Percentiles rank a stretch among this genome's conserved stretches.
These are phyloP conservation scores for Beta lomatogona DNA, from an alignment of 179 eudicot genomes.

Conservation along the genomic window DNA sequence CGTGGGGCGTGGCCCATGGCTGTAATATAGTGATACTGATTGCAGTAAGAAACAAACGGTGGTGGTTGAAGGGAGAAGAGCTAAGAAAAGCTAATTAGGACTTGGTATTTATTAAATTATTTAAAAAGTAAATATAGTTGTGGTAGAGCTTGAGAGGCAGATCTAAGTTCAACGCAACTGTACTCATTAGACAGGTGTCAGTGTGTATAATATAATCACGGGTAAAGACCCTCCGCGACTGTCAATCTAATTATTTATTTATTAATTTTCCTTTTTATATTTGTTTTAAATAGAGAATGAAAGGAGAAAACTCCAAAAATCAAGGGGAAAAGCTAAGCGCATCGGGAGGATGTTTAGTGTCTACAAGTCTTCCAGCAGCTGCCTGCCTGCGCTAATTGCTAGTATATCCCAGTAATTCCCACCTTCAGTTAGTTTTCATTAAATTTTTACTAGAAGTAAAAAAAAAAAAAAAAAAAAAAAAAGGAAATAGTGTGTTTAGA, in stretches of 20 bases:
- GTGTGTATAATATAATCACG: slow-evolving; percentile 1
- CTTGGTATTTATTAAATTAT: too few species aligned
- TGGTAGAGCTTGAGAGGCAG: too few species aligned
- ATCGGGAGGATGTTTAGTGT: background rate
- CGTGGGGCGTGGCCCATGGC: too few species aligned
- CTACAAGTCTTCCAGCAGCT: too few species aligned
- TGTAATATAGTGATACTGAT: too few species aligned
- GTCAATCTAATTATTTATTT: background rate
- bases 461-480: background rate
- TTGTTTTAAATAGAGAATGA: too few species aligned
- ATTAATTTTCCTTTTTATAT: too few species aligned
- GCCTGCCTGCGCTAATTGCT: too few species aligned
- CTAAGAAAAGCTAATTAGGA: too few species aligned
- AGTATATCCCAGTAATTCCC: background rate
- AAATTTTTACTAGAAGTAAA: background rate
- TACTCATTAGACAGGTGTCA: background rate
- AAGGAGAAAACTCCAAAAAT: background rate
- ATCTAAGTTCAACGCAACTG: background rate
- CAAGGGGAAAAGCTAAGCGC: slow-evolving; percentile 1
- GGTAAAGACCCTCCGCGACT: background rate
- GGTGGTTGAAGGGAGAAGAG: too few species aligned
- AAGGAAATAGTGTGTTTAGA: background rate
- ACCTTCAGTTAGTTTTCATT: background rate
- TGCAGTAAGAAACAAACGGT: too few species aligned
- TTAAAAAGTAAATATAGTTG: too few species aligned